Evolutionary conservation across 805 yeast genomes (phyloP).

Genomic region (Lachancea waltii): DNA sequence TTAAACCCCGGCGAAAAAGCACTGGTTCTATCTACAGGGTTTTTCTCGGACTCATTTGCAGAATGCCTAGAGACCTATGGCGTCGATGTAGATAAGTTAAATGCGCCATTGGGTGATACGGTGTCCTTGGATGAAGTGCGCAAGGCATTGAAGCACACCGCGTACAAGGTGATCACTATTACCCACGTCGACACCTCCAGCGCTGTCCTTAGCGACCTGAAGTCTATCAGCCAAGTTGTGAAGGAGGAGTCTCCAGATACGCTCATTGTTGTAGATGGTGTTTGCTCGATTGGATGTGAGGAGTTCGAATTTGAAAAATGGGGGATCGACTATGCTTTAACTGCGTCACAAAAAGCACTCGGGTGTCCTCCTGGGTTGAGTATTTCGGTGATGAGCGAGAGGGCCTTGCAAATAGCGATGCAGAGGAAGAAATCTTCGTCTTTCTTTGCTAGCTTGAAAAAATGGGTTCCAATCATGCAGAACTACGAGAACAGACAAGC

Average conservation of each 20-base stretch:
- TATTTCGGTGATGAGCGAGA: conserved; percentile 63
- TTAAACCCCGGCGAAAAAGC: conserved; percentile 60
- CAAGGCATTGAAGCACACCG: conserved; percentile 42
- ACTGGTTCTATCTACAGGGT: conserved; percentile 84
- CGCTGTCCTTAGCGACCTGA: conserved; percentile 77
- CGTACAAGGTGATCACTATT: conserved; percentile 67
- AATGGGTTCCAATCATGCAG: conserved; percentile 85
- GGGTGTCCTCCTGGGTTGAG: conserved; percentile 93
- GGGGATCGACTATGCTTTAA: conserved; percentile 82
- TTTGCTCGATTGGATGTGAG: conserved; percentile 91
- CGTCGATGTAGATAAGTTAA: conserved; percentile 64
- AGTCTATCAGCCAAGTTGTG: conserved; percentile 54
- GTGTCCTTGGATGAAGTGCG: conserved; percentile 55
- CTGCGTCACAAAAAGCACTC: conserved; percentile 93
- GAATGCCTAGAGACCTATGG: conserved; percentile 68
- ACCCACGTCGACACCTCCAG: conserved; percentile 97
- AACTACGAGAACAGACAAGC: conserved; percentile 70
- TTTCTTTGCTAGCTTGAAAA: conserved; percentile 54
- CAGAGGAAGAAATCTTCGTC: conserved; percentile 39
- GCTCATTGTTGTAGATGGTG: conserved; percentile 84
- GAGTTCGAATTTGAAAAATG: conserved; percentile 77
- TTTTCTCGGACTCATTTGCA: conserved; percentile 77
- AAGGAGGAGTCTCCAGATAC: conserved; percentile 68
- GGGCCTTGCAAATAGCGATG: conserved; percentile 63
- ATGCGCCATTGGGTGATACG: conserved; percentile 67